phyloP scores from a whole-genome alignment of 306 rosid species.

The Inga oerstediana region DNA sequence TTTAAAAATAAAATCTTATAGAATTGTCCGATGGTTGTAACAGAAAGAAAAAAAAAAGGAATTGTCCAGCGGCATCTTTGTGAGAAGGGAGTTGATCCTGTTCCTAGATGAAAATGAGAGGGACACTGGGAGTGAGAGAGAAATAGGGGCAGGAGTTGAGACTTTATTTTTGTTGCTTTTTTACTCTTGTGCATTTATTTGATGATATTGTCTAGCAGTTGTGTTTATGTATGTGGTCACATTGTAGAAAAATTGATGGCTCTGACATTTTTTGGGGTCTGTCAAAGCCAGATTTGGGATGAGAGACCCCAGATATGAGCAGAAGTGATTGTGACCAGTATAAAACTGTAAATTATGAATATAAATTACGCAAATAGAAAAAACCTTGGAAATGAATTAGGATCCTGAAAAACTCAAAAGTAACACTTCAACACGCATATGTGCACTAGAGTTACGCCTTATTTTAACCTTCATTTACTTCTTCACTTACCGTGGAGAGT shows the following conservation, averaged over 20 bases:
- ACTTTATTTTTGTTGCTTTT: background rate
- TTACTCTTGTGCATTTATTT: background rate
- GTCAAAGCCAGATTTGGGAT: background rate
- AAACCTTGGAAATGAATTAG: background rate
- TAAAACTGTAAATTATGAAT: background rate
- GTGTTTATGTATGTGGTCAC: background rate
- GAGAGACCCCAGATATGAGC: background rate
- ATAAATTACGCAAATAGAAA: background rate
- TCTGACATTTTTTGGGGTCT: background rate
- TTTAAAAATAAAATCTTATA: background rate
- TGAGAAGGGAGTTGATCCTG: background rate
- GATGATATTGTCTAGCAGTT: background rate
- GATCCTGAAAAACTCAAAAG: background rate
- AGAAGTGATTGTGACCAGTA: background rate
- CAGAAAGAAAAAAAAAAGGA: background rate
- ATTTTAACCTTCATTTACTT: too few relatives aligned
- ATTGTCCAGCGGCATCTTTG: background rate
- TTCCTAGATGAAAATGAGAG: background rate
- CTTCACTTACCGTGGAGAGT: too few relatives aligned
- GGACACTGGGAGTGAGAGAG: background rate
- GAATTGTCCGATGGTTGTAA: background rate
- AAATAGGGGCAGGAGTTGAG: background rate
- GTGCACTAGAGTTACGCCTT: background rate
- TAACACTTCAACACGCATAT: background rate
- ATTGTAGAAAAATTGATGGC: background rate